phyloP scores from a whole-genome alignment of 164 flowering plant species.

The Liquidambar formosana region DNA sequence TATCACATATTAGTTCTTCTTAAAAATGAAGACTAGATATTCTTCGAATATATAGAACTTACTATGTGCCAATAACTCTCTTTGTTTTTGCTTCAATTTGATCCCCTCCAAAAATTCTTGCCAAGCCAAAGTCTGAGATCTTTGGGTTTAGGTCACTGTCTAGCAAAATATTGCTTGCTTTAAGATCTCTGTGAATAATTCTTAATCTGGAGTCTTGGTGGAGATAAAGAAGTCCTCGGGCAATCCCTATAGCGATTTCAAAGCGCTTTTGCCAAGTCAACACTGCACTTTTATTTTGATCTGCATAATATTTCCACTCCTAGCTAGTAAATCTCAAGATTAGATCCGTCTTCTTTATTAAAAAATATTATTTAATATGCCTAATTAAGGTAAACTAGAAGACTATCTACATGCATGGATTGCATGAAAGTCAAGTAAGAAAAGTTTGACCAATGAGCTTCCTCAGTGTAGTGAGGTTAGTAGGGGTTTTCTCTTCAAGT shows the following conservation, averaged over 20 bases:
- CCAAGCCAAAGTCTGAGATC: slow-evolving; percentile 28
- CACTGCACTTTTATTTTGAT: slow-evolving; percentile 10
- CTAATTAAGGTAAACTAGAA: too few species aligned
- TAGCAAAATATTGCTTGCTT: slow-evolving; percentile 25
- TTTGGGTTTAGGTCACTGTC: slow-evolving; percentile 22
- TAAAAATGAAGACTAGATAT: too few species aligned
- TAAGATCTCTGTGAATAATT: slow-evolving; percentile 26
- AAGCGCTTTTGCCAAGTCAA: slow-evolving; percentile 17
- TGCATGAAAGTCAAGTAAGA: too few species aligned
- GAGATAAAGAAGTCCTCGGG: slow-evolving; percentile 28
- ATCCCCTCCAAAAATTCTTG: slow-evolving; percentile 25
- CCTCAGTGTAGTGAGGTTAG: too few species aligned
- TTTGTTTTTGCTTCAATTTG: slow-evolving; percentile 10
- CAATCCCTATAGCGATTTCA: slow-evolving; percentile 20
- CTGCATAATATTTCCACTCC: slow-evolving; percentile 1
- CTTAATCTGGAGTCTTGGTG: slow-evolving; percentile 22
- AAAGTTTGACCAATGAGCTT: too few species aligned
- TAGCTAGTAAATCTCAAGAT: neutral
- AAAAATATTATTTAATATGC: too few species aligned
- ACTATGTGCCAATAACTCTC: slow-evolving; percentile 18
- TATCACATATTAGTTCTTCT: neutral
- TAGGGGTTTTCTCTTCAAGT: too few species aligned
- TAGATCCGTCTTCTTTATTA: too few species aligned
- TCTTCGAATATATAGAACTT: neutral
- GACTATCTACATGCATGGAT: too few species aligned